phyloP scores from a whole-genome alignment of 1,139 yeast genomes.

The Komagataea norvegica region DNA sequence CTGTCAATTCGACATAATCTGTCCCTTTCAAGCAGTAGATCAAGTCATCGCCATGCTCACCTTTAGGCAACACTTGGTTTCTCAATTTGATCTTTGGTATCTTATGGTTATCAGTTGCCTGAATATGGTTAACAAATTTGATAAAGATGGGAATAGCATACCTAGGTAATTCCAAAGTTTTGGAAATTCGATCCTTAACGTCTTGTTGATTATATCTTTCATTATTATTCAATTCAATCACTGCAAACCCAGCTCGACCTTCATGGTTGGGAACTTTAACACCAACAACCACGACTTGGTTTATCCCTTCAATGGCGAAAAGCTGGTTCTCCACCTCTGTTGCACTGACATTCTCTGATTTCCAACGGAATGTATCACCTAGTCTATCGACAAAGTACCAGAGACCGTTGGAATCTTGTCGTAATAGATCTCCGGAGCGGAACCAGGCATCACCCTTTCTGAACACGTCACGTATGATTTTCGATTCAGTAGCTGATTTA shows the following conservation, averaged over 20 bases:
- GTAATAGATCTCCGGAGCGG: conserved; percentile 81
- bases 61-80: conserved; percentile 72
- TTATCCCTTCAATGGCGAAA: conserved; percentile 32
- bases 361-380: conserved; percentile 98
- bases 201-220: conserved; percentile 33
- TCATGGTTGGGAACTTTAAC: conserved; percentile 83
- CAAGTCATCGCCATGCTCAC: conserved; percentile 52
- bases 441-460: conserved; percentile 89
- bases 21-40: conserved; percentile 67
- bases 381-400: conserved; percentile 85
- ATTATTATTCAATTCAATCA: conserved; percentile 50
- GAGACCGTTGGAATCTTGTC: conserved; percentile 61
- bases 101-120: conserved; percentile 79
- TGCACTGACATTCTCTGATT: conserved; percentile 91
- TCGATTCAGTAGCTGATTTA: conserved; percentile 70
- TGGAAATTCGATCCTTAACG: conserved; percentile 31
- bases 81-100: conserved; percentile 74
- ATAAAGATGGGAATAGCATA: conserved; percentile 86
- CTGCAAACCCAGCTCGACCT: conserved; percentile 93
- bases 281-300: conserved; percentile 84
- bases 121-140: conserved; percentile 58
- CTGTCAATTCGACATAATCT: conserved; percentile 52
- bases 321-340: conserved; percentile 87
- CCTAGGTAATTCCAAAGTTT: conserved; percentile 57
- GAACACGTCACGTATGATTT: conserved; percentile 69